Evolutionary conservation across 495 filamentous ascomycete genomes (phyloP).

Genomic region (Talaromyces stipitatus): DNA sequence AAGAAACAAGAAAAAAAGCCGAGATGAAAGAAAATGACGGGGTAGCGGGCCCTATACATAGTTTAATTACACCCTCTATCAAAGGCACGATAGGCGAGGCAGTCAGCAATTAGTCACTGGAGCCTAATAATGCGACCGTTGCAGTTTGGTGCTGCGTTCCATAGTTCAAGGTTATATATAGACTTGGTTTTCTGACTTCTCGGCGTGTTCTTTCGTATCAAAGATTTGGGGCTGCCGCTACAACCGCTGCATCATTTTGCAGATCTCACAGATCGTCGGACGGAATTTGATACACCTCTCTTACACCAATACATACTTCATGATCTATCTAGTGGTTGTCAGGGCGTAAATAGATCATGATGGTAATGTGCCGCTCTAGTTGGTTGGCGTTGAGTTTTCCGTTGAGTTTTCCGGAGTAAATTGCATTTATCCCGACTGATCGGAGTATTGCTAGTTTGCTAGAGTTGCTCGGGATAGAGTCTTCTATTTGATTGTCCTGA

Average conservation of each 20-base stretch:
- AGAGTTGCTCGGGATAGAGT: no score
- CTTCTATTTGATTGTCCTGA: no score
- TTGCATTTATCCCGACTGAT: not conserved
- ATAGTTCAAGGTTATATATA: not conserved
- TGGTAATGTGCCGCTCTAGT: not conserved
- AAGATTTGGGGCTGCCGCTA: not conserved
- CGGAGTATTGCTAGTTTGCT: no score
- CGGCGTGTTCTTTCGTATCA: not conserved
- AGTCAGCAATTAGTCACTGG: no score
- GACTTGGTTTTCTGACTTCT: no score
- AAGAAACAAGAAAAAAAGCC: not conserved
- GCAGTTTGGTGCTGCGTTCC: not conserved
- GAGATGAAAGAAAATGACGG: not conserved
- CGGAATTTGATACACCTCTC: no score
- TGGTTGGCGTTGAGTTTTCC: no score
- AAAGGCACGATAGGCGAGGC: not conserved
- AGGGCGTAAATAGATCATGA: not conserved
- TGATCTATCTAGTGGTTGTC: no score
- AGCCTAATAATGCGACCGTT: not conserved
- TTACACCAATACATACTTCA: no score
- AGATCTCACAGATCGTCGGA: not conserved
- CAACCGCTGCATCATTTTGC: not conserved
- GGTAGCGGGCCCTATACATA: not conserved
- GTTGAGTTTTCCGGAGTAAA: no score
- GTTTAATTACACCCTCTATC: not conserved